Conservation (phyloP, 805 yeast genomes). For the Candida corydali region DNA sequence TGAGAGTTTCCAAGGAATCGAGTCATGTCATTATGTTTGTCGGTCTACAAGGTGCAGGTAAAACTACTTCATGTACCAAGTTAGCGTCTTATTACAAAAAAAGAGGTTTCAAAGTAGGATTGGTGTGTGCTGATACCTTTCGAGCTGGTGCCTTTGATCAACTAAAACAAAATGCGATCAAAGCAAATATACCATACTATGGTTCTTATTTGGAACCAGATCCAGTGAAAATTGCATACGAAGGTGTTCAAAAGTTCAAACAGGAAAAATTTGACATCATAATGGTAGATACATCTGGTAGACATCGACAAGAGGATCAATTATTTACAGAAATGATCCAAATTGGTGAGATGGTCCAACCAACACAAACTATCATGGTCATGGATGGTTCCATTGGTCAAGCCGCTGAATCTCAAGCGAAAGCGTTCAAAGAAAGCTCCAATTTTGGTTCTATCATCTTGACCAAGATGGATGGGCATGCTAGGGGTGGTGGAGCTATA, state of each 20-base stretch:
- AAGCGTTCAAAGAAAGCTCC: constrained; percentile 88
- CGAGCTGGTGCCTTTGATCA: constrained; percentile 99
- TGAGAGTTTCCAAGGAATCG: constrained; percentile 14
- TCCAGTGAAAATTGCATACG: constrained; percentile 86
- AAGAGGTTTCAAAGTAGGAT: constrained; percentile 90
- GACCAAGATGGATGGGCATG: constrained; percentile 98
- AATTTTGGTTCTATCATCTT: constrained; percentile 92
- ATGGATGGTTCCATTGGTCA: constrained; percentile 97
- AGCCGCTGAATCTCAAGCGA: constrained; percentile 93
- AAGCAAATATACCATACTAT: constrained; percentile 88
- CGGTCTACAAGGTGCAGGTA: constrained; percentile 98
- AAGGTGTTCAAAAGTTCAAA: constrained; percentile 88
- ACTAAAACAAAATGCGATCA: constrained; percentile 93
- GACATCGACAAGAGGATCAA: constrained; percentile 93
- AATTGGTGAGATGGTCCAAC: constrained; percentile 80
- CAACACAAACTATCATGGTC: constrained; percentile 97
- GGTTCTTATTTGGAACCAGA: constrained; percentile 96
- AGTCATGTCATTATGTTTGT: constrained; percentile 89
- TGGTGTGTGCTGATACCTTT: constrained; percentile 98
- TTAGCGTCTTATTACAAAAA: constrained; percentile 91
- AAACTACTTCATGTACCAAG: constrained; percentile 96
- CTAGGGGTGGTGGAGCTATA: constrained; percentile 99
- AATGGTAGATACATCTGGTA: constrained; percentile 96
- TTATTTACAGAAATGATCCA: constrained; percentile 93
- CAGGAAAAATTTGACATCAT: constrained; percentile 89